Percentiles rank a stretch among this genome's conserved stretches.
These are phyloP conservation scores for Fusarium hainanense DNA, from an alignment of 2,329 filamentous ascomycete species.

Conservation along the genomic window DNA sequence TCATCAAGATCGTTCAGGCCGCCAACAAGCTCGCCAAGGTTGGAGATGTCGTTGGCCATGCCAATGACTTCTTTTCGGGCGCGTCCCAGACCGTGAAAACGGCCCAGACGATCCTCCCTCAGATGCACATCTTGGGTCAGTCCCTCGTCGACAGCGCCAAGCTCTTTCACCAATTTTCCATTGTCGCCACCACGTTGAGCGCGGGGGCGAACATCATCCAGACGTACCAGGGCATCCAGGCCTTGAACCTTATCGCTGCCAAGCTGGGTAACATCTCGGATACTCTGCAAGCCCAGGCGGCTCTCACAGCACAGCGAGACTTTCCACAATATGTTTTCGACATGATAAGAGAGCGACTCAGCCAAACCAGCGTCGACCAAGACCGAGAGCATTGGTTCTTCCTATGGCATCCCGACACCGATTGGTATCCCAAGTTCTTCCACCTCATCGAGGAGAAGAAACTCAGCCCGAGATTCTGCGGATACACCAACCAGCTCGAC, in stretches of 20 bases:
- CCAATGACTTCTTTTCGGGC: constrained; percentile 38
- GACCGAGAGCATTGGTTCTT: constrained; percentile 54
- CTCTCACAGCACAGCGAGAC: constrained; percentile 52
- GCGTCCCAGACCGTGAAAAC: constrained; percentile 41
- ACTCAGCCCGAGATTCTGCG: constrained; percentile 51
- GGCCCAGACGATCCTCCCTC: constrained; percentile 44
- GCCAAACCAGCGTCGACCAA: constrained; percentile 48
- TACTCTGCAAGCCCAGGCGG: constrained; percentile 51
- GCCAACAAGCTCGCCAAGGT: constrained; percentile 43
- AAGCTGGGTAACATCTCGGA: constrained; percentile 50
- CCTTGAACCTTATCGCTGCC: constrained; percentile 51
- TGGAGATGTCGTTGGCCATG: constrained; percentile 41
- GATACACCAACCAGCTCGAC: constrained; percentile 56
- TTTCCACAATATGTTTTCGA: constrained; percentile 53
- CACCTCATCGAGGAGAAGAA: constrained; percentile 51
- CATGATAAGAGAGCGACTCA: constrained; percentile 52
- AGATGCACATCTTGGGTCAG: constrained; percentile 51
- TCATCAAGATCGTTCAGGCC: constrained; percentile 43
- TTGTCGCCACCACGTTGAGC: constrained; percentile 47
- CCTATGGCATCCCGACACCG: constrained; percentile 55
- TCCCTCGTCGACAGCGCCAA: constrained; percentile 50
- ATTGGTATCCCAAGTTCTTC: constrained; percentile 56
- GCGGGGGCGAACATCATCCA: constrained; percentile 51
- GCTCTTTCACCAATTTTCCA: constrained; percentile 48
- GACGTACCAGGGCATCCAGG: constrained; percentile 52